These are phyloP conservation scores for Linum usitatissimum DNA, from an alignment of 345 rosid species.

Conservation along the genomic window DNA sequence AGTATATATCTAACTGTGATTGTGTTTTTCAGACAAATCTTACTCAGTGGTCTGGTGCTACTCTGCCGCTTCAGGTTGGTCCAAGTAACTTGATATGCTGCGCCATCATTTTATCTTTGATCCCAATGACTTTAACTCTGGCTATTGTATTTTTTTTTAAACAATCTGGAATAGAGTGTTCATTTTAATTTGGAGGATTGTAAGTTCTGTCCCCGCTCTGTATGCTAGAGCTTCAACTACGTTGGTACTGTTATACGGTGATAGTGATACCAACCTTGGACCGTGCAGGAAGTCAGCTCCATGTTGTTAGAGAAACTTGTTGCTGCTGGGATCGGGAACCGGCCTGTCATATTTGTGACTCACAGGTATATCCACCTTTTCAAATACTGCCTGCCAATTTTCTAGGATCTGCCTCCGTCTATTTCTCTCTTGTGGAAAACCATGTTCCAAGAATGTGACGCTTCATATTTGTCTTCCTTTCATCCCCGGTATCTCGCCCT, in stretches of 20 bases:
- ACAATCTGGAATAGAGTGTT: neutral
- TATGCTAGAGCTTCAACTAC: neutral
- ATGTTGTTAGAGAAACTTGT: slow-evolving; percentile 65
- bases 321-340: slow-evolving; percentile 83
- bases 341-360: slow-evolving; percentile 97
- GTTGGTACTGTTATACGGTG: neutral
- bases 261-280: slow-evolving; percentile 8
- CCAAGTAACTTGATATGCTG: neutral
- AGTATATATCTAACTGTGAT: slow-evolving; percentile 4
- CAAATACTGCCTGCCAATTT: neutral
- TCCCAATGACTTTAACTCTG: neutral
- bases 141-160: neutral
- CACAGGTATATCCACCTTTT: slow-evolving; percentile 45
- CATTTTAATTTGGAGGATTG: no score
- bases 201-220: neutral
- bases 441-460: neutral
- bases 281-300: slow-evolving; percentile 81
- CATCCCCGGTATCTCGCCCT: no score
- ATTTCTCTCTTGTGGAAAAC: neutral
- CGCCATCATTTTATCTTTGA: no score
- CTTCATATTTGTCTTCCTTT: neutral
- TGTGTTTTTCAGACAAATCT: slow-evolving; percentile 62
- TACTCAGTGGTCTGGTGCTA: slow-evolving; percentile 93
- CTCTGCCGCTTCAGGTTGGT: slow-evolving; percentile 88
- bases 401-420: neutral